Percentiles rank a stretch among this genome's conserved stretches.
Evolutionary conservation across 225 moss, liverwort and hornwort genomes (phyloP).

Genomic region (Pleurozium schreberi): DNA sequence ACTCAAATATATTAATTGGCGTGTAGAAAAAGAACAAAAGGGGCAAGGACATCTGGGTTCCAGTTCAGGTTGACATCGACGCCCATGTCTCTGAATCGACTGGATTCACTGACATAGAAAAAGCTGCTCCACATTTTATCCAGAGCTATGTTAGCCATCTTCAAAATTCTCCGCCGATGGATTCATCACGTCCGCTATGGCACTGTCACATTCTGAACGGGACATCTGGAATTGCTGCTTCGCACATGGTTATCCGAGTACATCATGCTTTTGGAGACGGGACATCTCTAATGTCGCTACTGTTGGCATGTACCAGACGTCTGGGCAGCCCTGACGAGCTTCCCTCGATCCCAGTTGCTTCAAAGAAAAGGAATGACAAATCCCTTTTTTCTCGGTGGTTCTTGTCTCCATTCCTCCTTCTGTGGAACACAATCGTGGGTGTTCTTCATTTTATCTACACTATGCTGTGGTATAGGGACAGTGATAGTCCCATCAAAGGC

Average conservation of each 20-base stretch:
- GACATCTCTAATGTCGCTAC: constrained; percentile 72
- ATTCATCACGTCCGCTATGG: constrained; percentile 61
- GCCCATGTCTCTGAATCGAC: constrained; percentile 50
- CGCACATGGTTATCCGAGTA: constrained; percentile 50
- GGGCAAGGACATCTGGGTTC: constrained; percentile 43
- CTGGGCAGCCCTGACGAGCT: constrained; percentile 43
- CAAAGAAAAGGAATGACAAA: neutral
- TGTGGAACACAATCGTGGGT: constrained; percentile 49
- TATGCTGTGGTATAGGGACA: constrained; percentile 46
- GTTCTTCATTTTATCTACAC: constrained; percentile 36
- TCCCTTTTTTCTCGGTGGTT: neutral
- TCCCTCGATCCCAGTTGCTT: constrained; percentile 32
- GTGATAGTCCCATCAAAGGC: constrained; percentile 49
- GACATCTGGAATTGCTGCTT: constrained; percentile 40
- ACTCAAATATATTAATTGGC: neutral
- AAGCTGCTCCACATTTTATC: constrained; percentile 26
- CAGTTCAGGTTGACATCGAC: constrained; percentile 45
- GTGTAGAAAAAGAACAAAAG: constrained; percentile 15
- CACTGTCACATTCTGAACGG: constrained; percentile 57
- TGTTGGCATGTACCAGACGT: constrained; percentile 62
- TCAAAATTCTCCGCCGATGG: constrained; percentile 36
- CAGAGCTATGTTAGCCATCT: constrained; percentile 55
- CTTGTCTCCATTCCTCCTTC: constrained; percentile 7
- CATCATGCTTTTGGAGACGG: constrained; percentile 88
- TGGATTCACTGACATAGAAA: constrained; percentile 20